Evolutionary conservation across 2,329 filamentous ascomycete genomes (phyloP).

Genomic region (Colletotrichum acutatum): DNA sequence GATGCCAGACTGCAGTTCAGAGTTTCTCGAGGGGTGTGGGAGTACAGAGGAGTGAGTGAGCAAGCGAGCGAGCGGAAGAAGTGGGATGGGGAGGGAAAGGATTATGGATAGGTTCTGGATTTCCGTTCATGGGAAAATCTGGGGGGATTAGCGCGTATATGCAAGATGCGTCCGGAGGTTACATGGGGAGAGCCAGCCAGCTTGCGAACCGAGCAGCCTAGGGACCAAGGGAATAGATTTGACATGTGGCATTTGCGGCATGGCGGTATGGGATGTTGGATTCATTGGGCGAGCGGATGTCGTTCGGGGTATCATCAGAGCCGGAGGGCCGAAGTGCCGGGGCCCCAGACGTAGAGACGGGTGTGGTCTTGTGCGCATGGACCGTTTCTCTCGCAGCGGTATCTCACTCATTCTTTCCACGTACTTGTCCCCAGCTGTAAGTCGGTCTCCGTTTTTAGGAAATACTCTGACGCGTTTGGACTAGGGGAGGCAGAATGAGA

Average conservation of each 20-base stretch:
- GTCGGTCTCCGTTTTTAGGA: not conserved
- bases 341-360: not conserved
- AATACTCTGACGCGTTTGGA: not conserved
- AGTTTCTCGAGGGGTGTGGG: not conserved
- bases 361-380: not conserved
- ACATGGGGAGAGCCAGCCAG: not conserved
- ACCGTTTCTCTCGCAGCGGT: not conserved
- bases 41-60: not conserved
- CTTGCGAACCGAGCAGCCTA: not conserved
- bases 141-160: constrained; percentile 23
- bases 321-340: not conserved
- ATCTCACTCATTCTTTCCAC: not conserved
- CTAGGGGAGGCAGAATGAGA: not conserved
- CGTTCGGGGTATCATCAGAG: not conserved
- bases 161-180: constrained; percentile 32
- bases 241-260: constrained; percentile 1
- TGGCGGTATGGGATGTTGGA: not conserved
- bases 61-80: not conserved
- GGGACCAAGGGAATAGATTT: not conserved
- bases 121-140: constrained; percentile 11
- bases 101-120: constrained; percentile 2
- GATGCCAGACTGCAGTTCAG: not conserved
- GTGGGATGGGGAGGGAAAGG: not conserved
- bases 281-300: not conserved
- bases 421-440: not conserved